Percentiles rank a stretch among this genome's conserved stretches.
phyloP scores from a whole-genome alignment of 768 basidiomycete species.

The Boletus reticulatus region DNA sequence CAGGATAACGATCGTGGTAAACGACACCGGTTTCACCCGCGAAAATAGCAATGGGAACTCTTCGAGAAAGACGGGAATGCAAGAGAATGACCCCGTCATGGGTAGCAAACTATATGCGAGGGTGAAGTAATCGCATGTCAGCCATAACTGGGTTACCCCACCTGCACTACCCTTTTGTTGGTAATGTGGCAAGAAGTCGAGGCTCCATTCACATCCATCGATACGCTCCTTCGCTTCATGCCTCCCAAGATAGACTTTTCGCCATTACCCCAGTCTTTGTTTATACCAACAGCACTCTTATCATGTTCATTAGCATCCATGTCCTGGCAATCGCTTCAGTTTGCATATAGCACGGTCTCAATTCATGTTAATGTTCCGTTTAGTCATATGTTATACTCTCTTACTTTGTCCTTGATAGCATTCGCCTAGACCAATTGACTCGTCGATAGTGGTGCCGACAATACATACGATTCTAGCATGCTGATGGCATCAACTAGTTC shows the following conservation, averaged over 20 bases:
- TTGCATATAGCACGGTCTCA: neutral
- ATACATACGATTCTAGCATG: too few relatives aligned
- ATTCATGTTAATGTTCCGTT: neutral
- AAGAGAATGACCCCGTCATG: neutral
- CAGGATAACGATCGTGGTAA: slow-evolving; percentile 6
- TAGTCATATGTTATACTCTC: neutral
- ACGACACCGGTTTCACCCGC: slow-evolving; percentile 4
- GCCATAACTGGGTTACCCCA: neutral
- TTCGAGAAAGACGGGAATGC: neutral
- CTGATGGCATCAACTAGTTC: too few relatives aligned
- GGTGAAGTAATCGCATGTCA: neutral
- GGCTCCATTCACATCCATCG: neutral
- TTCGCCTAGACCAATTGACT: too few relatives aligned
- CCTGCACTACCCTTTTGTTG: neutral
- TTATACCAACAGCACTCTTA: neutral
- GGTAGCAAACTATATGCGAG: neutral
- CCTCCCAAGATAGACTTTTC: neutral
- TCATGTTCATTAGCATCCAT: slow-evolving; percentile 1
- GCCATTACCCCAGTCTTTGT: neutral
- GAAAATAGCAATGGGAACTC: slow-evolving; percentile 1
- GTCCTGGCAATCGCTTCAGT: neutral
- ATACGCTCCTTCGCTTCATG: neutral
- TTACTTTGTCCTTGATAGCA: neutral
- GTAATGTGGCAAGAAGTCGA: neutral
- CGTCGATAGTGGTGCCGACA: too few relatives aligned